A percentile compares a stretch with the other conserved stretches of the same genome.
Evolutionary conservation across 306 rosid genomes (phyloP).

Genomic region (Rosa persica): DNA sequence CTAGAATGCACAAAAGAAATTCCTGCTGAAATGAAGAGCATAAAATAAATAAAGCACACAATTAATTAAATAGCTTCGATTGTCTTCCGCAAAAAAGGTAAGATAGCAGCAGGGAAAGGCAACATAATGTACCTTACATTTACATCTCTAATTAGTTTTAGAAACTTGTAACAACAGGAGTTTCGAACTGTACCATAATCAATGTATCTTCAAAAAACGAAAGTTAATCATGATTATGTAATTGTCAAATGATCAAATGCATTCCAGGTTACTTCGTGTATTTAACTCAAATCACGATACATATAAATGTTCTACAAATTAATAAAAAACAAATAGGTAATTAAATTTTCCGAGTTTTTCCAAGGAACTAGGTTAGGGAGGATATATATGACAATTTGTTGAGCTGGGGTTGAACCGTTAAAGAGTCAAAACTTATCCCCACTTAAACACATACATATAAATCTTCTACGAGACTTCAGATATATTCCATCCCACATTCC

Average conservation of each 20-base stretch:
- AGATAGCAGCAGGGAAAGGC: neutral
- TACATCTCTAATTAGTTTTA: neutral
- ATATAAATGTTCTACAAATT: no score
- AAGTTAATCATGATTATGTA: no score
- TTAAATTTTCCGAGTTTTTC: no score
- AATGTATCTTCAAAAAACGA: neutral
- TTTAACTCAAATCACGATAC: neutral
- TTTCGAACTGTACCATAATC: no score
- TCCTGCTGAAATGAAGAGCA: neutral
- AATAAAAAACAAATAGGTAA: no score
- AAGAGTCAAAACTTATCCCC: neutral
- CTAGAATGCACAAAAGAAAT: neutral
- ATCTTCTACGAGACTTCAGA: neutral
- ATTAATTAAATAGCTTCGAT: neutral
- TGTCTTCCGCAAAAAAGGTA: neutral
- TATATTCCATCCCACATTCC: constrained; percentile 11
- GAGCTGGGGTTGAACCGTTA: neutral
- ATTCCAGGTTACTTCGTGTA: neutral
- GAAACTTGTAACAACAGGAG: no score
- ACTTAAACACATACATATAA: neutral
- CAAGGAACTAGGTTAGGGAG: no score
- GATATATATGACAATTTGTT: no score
- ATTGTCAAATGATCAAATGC: no score
- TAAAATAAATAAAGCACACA: neutral
- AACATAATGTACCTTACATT: neutral